phyloP scores from a whole-genome alignment of 805 yeast species.

The Metschnikowia baotianmanensis region DNA sequence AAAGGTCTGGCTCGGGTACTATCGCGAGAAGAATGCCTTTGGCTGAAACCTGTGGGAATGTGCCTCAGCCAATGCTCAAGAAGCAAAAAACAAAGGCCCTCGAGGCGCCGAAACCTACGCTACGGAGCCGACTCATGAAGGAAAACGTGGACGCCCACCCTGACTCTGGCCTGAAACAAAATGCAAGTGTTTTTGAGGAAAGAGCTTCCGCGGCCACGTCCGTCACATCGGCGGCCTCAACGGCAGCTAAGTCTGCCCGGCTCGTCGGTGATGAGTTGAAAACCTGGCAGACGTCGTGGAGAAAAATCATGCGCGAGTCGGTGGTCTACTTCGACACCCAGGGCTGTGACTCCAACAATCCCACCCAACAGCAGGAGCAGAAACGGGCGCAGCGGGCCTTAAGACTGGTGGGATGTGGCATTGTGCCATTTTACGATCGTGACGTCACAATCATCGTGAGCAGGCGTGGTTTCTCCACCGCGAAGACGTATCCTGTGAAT shows the following conservation, averaged over 20 bases:
- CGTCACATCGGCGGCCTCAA: conserved; percentile 7
- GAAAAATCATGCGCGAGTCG: conserved; percentile 54
- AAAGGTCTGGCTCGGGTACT: conserved; percentile 5
- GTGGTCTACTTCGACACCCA: conserved; percentile 61
- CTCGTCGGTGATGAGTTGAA: conserved; percentile 46
- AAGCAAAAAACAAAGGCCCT: conserved; percentile 24
- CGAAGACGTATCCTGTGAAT: conserved; percentile 41
- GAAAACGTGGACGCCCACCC: conserved; percentile 4
- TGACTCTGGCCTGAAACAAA: background rate
- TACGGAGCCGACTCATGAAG: conserved; percentile 1
- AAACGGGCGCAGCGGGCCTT: conserved; percentile 45
- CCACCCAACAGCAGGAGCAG: conserved; percentile 35
- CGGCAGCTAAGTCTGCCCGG: conserved; percentile 22
- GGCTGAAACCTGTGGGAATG: conserved; percentile 39
- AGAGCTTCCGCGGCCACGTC: conserved; percentile 6
- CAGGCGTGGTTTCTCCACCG: conserved; percentile 48
- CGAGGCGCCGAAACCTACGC: background rate
- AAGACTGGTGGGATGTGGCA: conserved; percentile 47
- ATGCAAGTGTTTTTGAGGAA: conserved; percentile 2
- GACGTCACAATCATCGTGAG: conserved; percentile 74
- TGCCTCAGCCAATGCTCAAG: conserved; percentile 37
- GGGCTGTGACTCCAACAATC: conserved; percentile 38
- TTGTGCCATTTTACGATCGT: conserved; percentile 51
- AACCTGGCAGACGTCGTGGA: conserved; percentile 68
- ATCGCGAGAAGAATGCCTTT: conserved; percentile 30